These are phyloP conservation scores for Zygosaccharomyces pseudobailii DNA, from an alignment of 1,139 yeast genomes.

Conservation along the genomic window DNA sequence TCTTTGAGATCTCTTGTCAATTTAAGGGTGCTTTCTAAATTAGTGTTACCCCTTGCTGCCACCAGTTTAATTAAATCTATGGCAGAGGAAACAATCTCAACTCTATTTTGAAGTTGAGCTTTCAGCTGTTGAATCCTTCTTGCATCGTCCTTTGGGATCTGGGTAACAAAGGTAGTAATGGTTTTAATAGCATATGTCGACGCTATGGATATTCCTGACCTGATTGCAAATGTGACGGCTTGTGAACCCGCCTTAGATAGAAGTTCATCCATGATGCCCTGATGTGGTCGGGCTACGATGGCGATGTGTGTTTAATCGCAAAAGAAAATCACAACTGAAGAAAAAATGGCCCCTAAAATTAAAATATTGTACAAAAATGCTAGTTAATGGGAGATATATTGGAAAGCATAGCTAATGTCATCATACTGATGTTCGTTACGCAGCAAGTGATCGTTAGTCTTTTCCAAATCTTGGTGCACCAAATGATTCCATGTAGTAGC, in stretches of 20 bases:
- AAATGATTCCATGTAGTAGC: constrained; percentile 97
- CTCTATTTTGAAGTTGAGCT: constrained; percentile 53
- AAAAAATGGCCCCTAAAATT: neutral
- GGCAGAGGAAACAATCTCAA: constrained; percentile 60
- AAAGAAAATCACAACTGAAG: neutral
- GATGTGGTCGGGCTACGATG: too few species aligned
- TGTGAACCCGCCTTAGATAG: constrained; percentile 65
- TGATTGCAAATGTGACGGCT: constrained; percentile 73
- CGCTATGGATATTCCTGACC: constrained; percentile 73
- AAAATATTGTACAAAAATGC: neutral
- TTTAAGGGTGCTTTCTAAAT: constrained; percentile 52
- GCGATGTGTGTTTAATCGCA: too few species aligned
- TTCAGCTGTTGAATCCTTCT: constrained; percentile 41
- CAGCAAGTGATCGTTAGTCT: constrained; percentile 71
- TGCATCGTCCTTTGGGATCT: constrained; percentile 58
- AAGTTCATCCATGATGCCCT: constrained; percentile 41
- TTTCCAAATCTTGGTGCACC: constrained; percentile 52
- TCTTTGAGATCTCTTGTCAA: constrained; percentile 53
- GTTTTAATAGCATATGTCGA: constrained; percentile 72
- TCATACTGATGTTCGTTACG: constrained; percentile 65
- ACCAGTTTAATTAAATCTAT: constrained; percentile 65
- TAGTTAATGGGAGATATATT: constrained; percentile 71
- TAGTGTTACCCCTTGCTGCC: constrained; percentile 69
- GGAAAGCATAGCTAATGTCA: constrained; percentile 84
- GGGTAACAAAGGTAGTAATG: constrained; percentile 52